Percentiles rank a stretch among this genome's conserved stretches.
Conservation (phyloP, 768 basidiomycete genomes). For the Psilocybe cubensis region DNA sequence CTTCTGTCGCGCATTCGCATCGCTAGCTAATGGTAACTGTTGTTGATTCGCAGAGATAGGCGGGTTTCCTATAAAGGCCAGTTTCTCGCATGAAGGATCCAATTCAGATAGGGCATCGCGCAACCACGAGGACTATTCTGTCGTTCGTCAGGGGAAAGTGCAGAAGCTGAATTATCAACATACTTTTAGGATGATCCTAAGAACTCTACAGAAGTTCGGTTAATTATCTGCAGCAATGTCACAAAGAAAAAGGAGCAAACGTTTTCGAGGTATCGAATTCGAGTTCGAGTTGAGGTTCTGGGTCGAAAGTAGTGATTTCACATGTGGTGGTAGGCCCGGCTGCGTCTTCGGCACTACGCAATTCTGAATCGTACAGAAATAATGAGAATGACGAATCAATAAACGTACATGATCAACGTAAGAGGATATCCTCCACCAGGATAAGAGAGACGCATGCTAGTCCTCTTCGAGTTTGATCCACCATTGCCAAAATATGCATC, state of each 20-base stretch:
- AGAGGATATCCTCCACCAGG: slow-evolving; percentile 78
- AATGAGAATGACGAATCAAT: neutral
- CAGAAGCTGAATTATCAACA: slow-evolving; percentile 8
- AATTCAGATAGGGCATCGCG: slow-evolving; percentile 91
- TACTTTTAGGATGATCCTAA: slow-evolving; percentile 88
- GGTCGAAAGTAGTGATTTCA: slow-evolving; percentile 83
- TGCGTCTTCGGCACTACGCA: slow-evolving; percentile 71
- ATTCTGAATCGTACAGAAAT: neutral
- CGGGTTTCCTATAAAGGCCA: slow-evolving; percentile 84
- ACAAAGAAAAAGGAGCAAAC: slow-evolving; percentile 45
- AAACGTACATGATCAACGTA: slow-evolving; percentile 73
- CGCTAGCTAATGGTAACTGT: slow-evolving; percentile 24
- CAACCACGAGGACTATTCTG: slow-evolving; percentile 80
- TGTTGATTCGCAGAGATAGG: slow-evolving; percentile 31
- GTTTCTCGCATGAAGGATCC: slow-evolving; percentile 83
- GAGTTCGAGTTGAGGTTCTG: slow-evolving; percentile 81
- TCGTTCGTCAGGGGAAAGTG: neutral
- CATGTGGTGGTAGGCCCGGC: slow-evolving; percentile 85
- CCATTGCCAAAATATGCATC: slow-evolving; percentile 56
- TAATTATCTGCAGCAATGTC: neutral
- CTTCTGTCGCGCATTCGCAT: slow-evolving; percentile 22
- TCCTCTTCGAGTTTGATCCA: slow-evolving; percentile 63
- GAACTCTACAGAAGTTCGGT: slow-evolving; percentile 46
- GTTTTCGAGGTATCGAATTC: slow-evolving; percentile 67
- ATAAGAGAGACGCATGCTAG: slow-evolving; percentile 88